Base-by-base conservation (phyloP, 1,139 yeast species). In the Debaryomyces nepalensis region DNA sequence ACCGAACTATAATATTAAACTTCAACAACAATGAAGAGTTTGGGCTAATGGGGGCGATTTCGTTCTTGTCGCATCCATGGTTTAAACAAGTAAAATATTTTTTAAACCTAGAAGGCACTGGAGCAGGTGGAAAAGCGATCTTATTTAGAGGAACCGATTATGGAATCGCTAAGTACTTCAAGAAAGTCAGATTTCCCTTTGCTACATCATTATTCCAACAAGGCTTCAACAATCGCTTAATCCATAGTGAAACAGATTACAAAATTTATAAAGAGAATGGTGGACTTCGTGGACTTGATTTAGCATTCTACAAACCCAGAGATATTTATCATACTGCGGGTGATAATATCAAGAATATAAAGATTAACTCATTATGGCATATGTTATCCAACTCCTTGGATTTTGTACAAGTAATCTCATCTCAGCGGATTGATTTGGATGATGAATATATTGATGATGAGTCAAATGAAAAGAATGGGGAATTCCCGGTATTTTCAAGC, bases 81-180 rank as follows among this genome's bases (percentile, higher is more conserved):
- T 74, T 80, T 23, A 64, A 75, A 38, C 64, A 76, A 11, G 81
- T 86, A 3, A 73, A 72, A 33, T 84, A 78, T 51, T 87, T 91
- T 50, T 73, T 91, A 52, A 91, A 91, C 58, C 69, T 91, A 49
- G 98, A 91, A 69, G 97, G 97, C n/a, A 88, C 97, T 0, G 97
- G 97, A 3, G 87, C 95, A 3, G 97, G 97, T 20, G 96, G 96
- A 5, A 81, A 87, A 48, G 91, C 97, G 0, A 75, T 87, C 26
- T 68, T 91, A 35, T 89, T 91, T 62, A 75, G 97, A 61, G 84
- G 93, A 12, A 82, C 96, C 0, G 96, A 91, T 58, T 77, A 76
- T 49, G 87, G 86, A 0, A 78, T 87, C 7, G 61, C 63, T n/a
- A 72, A 70, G 43, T 61, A 61, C 44, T 74, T 70, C 47, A 53